Evolutionary conservation across 768 basidiomycete genomes (phyloP).

Genomic region (Xerocomus brunneocitrinus): DNA sequence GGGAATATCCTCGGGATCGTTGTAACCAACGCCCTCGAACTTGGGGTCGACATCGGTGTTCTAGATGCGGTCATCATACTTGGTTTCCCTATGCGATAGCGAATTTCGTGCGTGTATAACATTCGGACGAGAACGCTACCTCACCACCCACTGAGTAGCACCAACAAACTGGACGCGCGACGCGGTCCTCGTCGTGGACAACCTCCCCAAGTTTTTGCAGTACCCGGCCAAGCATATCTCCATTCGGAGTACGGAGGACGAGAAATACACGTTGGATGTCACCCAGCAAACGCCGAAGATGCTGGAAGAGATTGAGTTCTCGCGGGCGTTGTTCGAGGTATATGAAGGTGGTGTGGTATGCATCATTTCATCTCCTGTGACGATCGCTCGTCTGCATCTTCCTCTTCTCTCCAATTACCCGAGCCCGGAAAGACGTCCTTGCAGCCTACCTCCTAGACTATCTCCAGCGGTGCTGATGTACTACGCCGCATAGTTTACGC

Average conservation of each 20-base stretch:
- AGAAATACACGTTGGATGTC: conserved; percentile 70
- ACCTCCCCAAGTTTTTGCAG: conserved; percentile 67
- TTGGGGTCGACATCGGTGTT: conserved; percentile 89
- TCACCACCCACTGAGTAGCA: conserved; percentile 40
- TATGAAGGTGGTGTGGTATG: conserved; percentile 84
- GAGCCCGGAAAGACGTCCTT: conserved; percentile 28
- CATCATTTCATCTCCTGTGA: conserved; percentile 15
- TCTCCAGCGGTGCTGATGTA: conserved; percentile 24
- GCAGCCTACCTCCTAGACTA: conserved; percentile 8
- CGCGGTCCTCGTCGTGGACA: conserved; percentile 66
- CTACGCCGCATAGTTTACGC: conserved; percentile 58
- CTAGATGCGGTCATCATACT: conserved; percentile 87
- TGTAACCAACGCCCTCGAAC: conserved; percentile 86
- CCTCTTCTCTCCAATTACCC: conserved; percentile 46
- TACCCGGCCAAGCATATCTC: conserved; percentile 69
- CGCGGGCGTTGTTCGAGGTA: conserved; percentile 79
- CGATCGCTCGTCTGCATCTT: conserved; percentile 36
- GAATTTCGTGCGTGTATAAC: conserved; percentile 59
- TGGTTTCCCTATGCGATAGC: conserved; percentile 79
- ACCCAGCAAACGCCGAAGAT: conserved; percentile 39
- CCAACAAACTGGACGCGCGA: conserved; percentile 87
- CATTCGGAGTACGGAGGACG: conserved; percentile 74
- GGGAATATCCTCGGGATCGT: conserved; percentile 81
- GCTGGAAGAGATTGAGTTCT: conserved; percentile 80
- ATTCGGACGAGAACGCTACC: neutral